A percentile compares a stretch with the other conserved stretches of the same genome.
Conservation (phyloP, 805 yeast genomes). For the Diddensiella santjacobensis region DNA sequence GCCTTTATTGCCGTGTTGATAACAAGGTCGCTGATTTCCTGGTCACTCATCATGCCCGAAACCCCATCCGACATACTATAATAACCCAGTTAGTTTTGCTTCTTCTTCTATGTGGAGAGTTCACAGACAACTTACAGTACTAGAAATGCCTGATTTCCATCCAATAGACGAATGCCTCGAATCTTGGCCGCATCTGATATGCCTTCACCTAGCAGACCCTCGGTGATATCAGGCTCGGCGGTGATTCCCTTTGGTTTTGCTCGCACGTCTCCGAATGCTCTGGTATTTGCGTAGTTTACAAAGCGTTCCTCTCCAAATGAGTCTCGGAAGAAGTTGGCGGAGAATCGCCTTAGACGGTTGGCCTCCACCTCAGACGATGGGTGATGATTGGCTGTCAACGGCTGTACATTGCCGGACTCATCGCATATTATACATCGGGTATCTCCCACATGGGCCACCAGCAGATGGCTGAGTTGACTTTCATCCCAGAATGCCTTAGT, state of each 20-base stretch:
- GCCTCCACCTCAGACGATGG: constrained; percentile 80
- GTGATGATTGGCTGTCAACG: constrained; percentile 78
- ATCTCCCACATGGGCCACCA: constrained; percentile 91
- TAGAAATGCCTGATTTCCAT: constrained; percentile 87
- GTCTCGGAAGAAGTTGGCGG: constrained; percentile 67
- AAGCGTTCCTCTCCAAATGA: constrained; percentile 91
- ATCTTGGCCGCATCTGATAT: constrained; percentile 32
- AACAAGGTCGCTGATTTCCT: constrained; percentile 84
- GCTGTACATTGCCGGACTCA: constrained; percentile 69
- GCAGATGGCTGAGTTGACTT: constrained; percentile 59
- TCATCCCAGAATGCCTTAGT: constrained; percentile 52
- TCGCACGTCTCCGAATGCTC: constrained; percentile 85
- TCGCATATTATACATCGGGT: constrained; percentile 86
- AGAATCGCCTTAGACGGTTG: constrained; percentile 59
- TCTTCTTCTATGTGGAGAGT: background rate
- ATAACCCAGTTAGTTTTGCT: too few relatives aligned
- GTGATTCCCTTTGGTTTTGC: constrained; percentile 82
- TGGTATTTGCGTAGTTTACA: constrained; percentile 80
- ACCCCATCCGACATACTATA: constrained; percentile 91
- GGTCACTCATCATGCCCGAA: constrained; percentile 75
- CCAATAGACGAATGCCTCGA: constrained; percentile 42
- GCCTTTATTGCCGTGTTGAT: constrained; percentile 52
- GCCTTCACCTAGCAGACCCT: constrained; percentile 54
- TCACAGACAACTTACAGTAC: too few relatives aligned
- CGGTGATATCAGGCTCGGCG: constrained; percentile 86